Evolutionary conservation across 2,329 filamentous ascomycete genomes (phyloP).

Genomic region (Aschersonia sp.): DNA sequence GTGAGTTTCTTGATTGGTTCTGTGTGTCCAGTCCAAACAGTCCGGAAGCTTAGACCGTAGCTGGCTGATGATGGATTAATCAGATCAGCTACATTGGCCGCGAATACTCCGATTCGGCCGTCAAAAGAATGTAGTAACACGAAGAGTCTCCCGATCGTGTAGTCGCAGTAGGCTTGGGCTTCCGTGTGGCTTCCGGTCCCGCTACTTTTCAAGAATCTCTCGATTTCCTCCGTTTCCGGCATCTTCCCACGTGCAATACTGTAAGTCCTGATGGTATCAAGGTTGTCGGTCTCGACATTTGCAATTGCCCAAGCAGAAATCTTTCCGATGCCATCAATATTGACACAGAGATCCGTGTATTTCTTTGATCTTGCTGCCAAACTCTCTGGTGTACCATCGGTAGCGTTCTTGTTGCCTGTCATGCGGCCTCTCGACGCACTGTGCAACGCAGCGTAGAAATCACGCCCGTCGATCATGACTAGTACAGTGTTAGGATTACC

Average conservation of each 20-base stretch:
- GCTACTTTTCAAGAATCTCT: conserved; percentile 11
- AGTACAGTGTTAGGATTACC: conserved; percentile 8
- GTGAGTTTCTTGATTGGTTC: conserved; percentile 72
- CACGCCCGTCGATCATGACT: conserved; percentile 67
- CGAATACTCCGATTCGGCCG: conserved; percentile 69
- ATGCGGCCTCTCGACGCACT: conserved; percentile 48
- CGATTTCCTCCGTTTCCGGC: conserved; percentile 32
- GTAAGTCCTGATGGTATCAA: conserved; percentile 57
- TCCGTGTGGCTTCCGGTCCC: conserved; percentile 37
- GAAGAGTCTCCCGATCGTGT: conserved; percentile 47
- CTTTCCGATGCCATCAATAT: conserved; percentile 67
- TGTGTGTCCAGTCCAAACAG: conserved; percentile 74
- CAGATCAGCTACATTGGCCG: conserved; percentile 62
- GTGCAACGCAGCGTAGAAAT: conserved; percentile 67
- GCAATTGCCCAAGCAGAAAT: conserved; percentile 92
- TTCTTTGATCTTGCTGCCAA: conserved; percentile 75
- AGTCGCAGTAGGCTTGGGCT: conserved; percentile 59
- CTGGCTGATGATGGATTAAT: conserved; percentile 57
- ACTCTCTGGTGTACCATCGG: conserved; percentile 65
- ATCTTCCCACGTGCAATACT: conserved; percentile 68
- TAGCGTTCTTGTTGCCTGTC: conserved; percentile 40
- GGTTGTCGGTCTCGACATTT: conserved; percentile 59
- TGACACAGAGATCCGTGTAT: conserved; percentile 73
- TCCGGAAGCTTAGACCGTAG: conserved; percentile 44
- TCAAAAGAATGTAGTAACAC: conserved; percentile 75